These are phyloP conservation scores for Apophysomyces ossiformis DNA, from an alignment of 371 early-diverging fungal genomes.

Conservation along the genomic window DNA sequence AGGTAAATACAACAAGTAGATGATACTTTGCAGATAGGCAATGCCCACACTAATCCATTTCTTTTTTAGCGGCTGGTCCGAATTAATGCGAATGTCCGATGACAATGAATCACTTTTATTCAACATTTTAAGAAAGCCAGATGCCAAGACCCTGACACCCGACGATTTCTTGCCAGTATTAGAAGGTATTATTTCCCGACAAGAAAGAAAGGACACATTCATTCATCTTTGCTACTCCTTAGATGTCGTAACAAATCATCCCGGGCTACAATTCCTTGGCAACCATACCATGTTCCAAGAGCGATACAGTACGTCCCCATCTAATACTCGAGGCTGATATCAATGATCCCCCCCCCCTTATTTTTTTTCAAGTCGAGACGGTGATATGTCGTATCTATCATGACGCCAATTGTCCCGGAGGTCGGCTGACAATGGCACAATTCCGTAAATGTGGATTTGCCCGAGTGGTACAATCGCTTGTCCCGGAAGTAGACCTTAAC, in stretches of 20 bases:
- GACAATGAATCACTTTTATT: constrained; percentile 51
- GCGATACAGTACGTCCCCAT: constrained; percentile 67
- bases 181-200: constrained; percentile 44
- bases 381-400: constrained; percentile 85
- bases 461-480: constrained; percentile 59
- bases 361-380: constrained; percentile 54
- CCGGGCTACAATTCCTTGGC: constrained; percentile 82
- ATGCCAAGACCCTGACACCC: constrained; percentile 38
- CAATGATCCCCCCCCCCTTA: neutral
- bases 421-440: constrained; percentile 72
- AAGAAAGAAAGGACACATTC: constrained; percentile 30
- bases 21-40: neutral
- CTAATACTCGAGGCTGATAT: neutral
- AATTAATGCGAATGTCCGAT: constrained; percentile 32
- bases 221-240: constrained; percentile 27
- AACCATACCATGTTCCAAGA: constrained; percentile 81
- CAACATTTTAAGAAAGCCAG: constrained; percentile 38
- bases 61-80: constrained; percentile 42
- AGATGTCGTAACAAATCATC: constrained; percentile 79
- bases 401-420: constrained; percentile 61
- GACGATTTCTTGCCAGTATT: constrained; percentile 52
- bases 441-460: constrained; percentile 65
- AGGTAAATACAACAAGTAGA: constrained; percentile 14
- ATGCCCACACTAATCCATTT: neutral
- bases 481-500: constrained; percentile 72